Evolutionary conservation across 2,329 filamentous ascomycete species (phyloP), one percentile per base, ranked within the genome.

Genomic region (Aurifilum marmelostoma): DNA sequence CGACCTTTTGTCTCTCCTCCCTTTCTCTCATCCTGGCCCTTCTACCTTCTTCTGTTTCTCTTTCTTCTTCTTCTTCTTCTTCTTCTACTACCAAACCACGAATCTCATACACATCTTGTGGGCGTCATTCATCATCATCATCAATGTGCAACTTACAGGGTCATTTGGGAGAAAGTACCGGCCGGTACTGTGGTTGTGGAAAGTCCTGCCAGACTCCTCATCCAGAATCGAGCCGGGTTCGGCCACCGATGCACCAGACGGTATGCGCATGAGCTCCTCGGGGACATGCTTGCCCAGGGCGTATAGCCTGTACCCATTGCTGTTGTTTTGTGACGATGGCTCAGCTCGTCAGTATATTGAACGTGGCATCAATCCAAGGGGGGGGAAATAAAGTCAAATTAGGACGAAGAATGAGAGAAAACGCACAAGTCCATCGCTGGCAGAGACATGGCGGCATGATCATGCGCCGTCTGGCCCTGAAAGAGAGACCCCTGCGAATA

Each of bases 141-240:
- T n/a, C 21, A 47, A n/a, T 4, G 34, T 34, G 41, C 3, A 47
- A 59, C 63, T 6, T 32, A 70, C 71, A 75, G 76, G 58, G 65
- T 78, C 76, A 67, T 78, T 78, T 18, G 76, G 76, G 52, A 78
- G 61, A 56, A 77, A 76, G 69, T 78, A 78, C 24, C 43, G 68
- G 34, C 69, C 67, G 32, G 65, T 65, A 60, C 68, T 64, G 29
- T 71, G 67, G 24, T 69, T 71, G 18, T 71, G 67, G 50, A 69
- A 71, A 21, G 66, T 71, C 18, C 69, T 61, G 3, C 69, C 69
- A 7, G 67, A 69, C 34, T 71, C 69, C 54, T 65, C 63, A 43
- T 71, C 60, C 16, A 71, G 27, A 7, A 71, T 60, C 21, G 69
- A 65, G 6, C 65, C 63, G 0, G 69, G 69, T 43, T 71, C 67